Evolutionary conservation across 352 stramenopile species (phyloP), one percentile per base, ranked within the genome.

Genomic region (Phytophthora europaea): DNA sequence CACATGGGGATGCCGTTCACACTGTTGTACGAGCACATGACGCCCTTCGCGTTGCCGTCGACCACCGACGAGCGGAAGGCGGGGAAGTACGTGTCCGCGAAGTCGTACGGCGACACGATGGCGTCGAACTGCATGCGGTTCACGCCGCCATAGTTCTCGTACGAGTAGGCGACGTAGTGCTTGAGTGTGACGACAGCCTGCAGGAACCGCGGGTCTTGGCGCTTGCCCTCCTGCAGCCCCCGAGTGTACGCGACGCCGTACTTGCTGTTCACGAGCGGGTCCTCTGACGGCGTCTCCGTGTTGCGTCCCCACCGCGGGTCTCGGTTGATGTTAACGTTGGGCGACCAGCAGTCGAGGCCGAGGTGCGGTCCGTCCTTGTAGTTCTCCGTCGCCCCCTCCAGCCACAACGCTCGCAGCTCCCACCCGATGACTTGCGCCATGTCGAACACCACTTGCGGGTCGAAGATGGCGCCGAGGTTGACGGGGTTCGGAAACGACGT

Each of bases 11-110:
- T 78, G 18, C 95, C 95, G 71, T 99, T 99, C 4, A 99, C 72
- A 43, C 88, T 90, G 71, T 99, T 99, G 86, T 99, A 99, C 48
- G 89, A 97, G 81, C 97, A 99, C 97, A 99, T 99, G 70, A 99
- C 64, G 6, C 90, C 85, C 22, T 88, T 94, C 8, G 88, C 94
- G 4, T 89, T 79, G 6, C 75, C 94, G 6, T 97, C 82, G 51
- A 79, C 82, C 5, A 99, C 82, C 28, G 93, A 95, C 31, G 88
- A 79, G 26, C 85, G 82, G 65, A 98, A 97, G 2, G 88, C 84
- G 26, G 85, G 89, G 9, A 98, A 80, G 74, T 98, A 99, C 54
- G 96, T 99, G 65, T 99, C 93, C 20, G 88, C 82, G 58, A 98
- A 95, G 75, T 99, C 97, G 60, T 97, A 94, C 48, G 84, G 79